Conservation (phyloP, 805 yeast genomes). For the Metschnikowia matae region DNA sequence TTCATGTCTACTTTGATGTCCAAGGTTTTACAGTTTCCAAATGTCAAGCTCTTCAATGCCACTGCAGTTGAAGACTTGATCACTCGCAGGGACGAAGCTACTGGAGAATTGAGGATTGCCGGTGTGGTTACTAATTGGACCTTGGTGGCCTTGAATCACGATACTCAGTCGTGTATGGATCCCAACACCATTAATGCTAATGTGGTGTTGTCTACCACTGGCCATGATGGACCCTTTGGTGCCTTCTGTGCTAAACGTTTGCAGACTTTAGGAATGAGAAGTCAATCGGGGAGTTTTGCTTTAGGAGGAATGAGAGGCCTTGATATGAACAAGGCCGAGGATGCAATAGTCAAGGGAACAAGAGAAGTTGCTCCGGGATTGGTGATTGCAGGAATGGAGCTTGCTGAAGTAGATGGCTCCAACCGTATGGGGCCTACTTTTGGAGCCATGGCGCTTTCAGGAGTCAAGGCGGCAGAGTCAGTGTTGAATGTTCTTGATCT, state of each 20-base stretch:
- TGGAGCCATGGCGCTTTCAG: conserved; percentile 77
- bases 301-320: conserved; percentile 73
- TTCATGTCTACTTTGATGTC: conserved; percentile 70
- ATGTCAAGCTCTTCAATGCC: conserved; percentile 73
- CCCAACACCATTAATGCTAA: conserved; percentile 69
- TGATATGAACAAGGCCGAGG: conserved; percentile 77
- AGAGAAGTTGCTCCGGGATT: conserved; percentile 63
- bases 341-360: conserved; percentile 65
- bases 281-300: conserved; percentile 20
- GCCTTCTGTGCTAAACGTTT: conserved; percentile 72
- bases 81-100: conserved; percentile 55
- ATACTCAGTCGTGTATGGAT: conserved; percentile 76
- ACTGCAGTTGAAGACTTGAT: conserved; percentile 78
- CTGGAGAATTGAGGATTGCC: conserved; percentile 61
- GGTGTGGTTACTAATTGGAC: conserved; percentile 88
- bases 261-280: conserved; percentile 29
- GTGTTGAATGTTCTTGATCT: conserved; percentile 35
- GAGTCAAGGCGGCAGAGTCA: conserved; percentile 72
- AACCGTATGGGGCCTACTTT: conserved; percentile 85
- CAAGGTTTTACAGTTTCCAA: conserved; percentile 66
- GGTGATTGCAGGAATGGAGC: conserved; percentile 74
- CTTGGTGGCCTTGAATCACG: conserved; percentile 69
- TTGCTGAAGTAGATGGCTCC: conserved; percentile 70
- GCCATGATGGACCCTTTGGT: conserved; percentile 83
- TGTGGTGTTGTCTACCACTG: conserved; percentile 68